phyloP scores from a whole-genome alignment of 805 yeast species.

The Tanozyma kutaoensis region DNA sequence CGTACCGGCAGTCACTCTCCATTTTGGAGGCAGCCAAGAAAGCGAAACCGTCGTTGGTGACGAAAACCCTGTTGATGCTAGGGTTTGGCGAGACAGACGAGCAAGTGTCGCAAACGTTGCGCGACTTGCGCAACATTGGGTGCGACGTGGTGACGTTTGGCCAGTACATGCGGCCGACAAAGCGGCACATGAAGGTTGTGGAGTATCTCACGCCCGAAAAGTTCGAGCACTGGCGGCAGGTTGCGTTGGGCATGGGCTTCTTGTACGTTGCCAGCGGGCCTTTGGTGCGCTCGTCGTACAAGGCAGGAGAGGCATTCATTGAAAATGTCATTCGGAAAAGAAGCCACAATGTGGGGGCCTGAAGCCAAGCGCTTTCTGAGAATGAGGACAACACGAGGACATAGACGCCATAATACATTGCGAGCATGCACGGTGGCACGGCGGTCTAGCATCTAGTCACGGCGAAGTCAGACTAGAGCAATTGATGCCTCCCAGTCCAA shows the following conservation, averaged over 20 bases:
- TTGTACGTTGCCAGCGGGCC: slow-evolving; percentile 97
- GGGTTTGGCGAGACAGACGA: slow-evolving; percentile 96
- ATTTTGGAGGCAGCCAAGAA: slow-evolving; percentile 76
- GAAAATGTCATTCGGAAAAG: slow-evolving; percentile 84
- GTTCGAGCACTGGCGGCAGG: slow-evolving; percentile 84
- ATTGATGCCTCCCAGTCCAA: too few relatives aligned
- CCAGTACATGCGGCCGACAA: slow-evolving; percentile 98
- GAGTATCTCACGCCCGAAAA: slow-evolving; percentile 91
- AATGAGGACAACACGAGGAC: too few relatives aligned
- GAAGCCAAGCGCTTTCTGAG: too few relatives aligned
- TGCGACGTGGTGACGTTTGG: slow-evolving; percentile 98
- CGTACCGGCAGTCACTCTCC: slow-evolving; percentile 74
- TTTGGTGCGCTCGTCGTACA: slow-evolving; percentile 87
- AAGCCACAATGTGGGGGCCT: too few relatives aligned
- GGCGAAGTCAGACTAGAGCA: too few relatives aligned
- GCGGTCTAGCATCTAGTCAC: too few relatives aligned
- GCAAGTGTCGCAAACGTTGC: slow-evolving; percentile 64
- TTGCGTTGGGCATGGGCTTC: slow-evolving; percentile 83
- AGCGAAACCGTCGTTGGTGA: slow-evolving; percentile 58
- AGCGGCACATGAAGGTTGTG: slow-evolving; percentile 95
- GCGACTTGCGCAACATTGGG: slow-evolving; percentile 56
- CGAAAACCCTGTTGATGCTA: slow-evolving; percentile 91
- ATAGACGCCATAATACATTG: too few relatives aligned
- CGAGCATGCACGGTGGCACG: too few relatives aligned
- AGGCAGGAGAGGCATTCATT: slow-evolving; percentile 96